Evolutionary conservation across 2,329 filamentous ascomycete species (phyloP), one percentile per base, ranked within the genome.

Genomic region (Pyricularia sp.): DNA sequence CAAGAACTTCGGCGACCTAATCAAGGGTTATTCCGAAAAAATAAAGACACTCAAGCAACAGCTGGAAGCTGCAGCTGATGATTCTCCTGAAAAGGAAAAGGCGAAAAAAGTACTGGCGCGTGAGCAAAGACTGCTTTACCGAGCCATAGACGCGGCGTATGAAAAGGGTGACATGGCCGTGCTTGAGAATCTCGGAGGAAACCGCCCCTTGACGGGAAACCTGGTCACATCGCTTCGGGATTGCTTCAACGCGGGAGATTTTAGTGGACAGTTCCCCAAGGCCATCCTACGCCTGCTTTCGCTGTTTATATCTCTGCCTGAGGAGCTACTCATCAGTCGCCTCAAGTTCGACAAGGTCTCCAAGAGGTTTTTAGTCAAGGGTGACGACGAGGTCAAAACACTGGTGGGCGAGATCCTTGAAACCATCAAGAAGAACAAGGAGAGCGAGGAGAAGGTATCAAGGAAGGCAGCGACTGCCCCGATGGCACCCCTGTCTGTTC

Each of bases 311-410:
- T 89, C 88, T 69, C 83, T 85, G 55, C 90, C 88, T 70, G 84
- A 84, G 71, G 87, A 85, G 70, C 82, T 83, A 64, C 76, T 88
- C 50, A 79, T 88, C 61, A 85, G 88, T 72, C 88, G 85, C 70
- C 85, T 88, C 59, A 91, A 91, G 74, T 85, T 93, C 69, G 84
- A 87, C 69, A 87, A 85, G 68, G 85, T 91, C 20, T 83, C 88
- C 59, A 86, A 86, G 70, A 84, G 86, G 10, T 86, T 90, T 74
- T 84, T 83, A 70, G 89, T 86, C 74, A 88, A 87, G 73, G 89
- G 87, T 30, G 88, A 91, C 73, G 83, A 85, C 0, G 86, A 89
- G 68, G 85, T 87, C 65, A 89, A 89, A 73, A 83, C 83, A 4
- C 79, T 89, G 65, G 86, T 90, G 4, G 82, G 84, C 50, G 83